These are phyloP conservation scores for Cercospora janseana DNA, from an alignment of 2,329 filamentous ascomycete species.

Conservation along the genomic window DNA sequence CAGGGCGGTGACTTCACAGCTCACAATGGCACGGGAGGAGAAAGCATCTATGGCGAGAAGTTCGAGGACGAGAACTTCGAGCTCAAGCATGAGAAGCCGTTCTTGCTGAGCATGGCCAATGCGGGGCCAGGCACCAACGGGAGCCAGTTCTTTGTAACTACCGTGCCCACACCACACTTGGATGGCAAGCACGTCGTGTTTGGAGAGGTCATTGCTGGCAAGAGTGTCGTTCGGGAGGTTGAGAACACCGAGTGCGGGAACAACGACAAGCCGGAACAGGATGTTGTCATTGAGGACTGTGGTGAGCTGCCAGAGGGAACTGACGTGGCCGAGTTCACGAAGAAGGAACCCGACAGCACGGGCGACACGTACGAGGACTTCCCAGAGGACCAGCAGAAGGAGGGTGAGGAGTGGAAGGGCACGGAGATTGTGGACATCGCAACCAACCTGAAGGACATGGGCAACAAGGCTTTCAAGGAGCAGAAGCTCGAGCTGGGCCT, in stretches of 20 bases:
- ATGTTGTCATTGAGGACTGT: conserved; percentile 75
- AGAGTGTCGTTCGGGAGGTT: conserved; percentile 83
- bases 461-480: conserved; percentile 87
- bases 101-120: conserved; percentile 96
- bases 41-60: conserved; percentile 96
- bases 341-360: conserved; percentile 71
- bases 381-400: conserved; percentile 71
- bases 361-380: conserved; percentile 95
- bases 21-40: conserved; percentile 90
- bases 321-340: conserved; percentile 64
- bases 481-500: conserved; percentile 69
- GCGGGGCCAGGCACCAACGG: conserved; percentile 93
- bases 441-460: conserved; percentile 81
- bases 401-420: conserved; percentile 61
- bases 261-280: conserved; percentile 73
- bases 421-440: conserved; percentile 74
- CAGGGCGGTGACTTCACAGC: conserved; percentile 96
- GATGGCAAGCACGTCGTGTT: conserved; percentile 98
- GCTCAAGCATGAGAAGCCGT: conserved; percentile 86
- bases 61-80: conserved; percentile 97
- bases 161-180: conserved; percentile 88
- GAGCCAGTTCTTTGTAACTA: conserved; percentile 97
- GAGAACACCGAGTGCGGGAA: conserved; percentile 75
- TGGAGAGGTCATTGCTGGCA: conserved; percentile 88
- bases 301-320: conserved; percentile 74